Conservation (phyloP, 352 stramenopile genomes). For the Phytophthora rubi region DNA sequence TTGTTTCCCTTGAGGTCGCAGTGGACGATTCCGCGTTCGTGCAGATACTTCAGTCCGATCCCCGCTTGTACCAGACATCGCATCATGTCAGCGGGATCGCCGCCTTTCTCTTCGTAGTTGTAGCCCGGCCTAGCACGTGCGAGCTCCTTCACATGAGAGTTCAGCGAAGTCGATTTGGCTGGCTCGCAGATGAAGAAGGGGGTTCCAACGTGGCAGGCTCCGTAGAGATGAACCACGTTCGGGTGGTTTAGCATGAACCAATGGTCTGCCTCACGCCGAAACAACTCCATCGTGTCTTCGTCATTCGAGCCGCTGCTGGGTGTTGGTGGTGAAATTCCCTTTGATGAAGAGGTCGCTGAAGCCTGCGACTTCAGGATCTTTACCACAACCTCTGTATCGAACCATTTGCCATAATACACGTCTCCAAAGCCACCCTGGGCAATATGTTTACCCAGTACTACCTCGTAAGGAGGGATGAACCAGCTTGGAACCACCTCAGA, state of each 20-base stretch:
- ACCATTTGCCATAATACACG: constrained; percentile 35
- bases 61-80: constrained; percentile 24
- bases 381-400: constrained; percentile 35
- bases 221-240: constrained; percentile 40
- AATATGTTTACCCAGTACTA: constrained; percentile 22
- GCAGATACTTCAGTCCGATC: constrained; percentile 41
- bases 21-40: constrained; percentile 25
- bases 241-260: constrained; percentile 43
- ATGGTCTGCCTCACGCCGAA: constrained; percentile 31
- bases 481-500: constrained; percentile 26
- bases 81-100: constrained; percentile 26
- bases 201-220: constrained; percentile 35
- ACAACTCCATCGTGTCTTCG: constrained; percentile 16
- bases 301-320: too few relatives aligned
- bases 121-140: background rate
- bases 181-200: constrained; percentile 40
- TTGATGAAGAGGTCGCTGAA: too few relatives aligned
- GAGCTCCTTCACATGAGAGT: constrained; percentile 8
- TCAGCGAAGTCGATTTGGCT: constrained; percentile 25
- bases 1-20: constrained; percentile 45
- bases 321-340: background rate
- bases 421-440: constrained; percentile 20
- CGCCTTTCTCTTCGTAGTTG: constrained; percentile 9
- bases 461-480: constrained; percentile 42
- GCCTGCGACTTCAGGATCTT: constrained; percentile 26